A percentile compares a stretch with the other conserved stretches of the same genome.
Evolutionary conservation across 1,284 basidiomycete genomes (phyloP).

Genomic region (Singerocomus inundabilis): DNA sequence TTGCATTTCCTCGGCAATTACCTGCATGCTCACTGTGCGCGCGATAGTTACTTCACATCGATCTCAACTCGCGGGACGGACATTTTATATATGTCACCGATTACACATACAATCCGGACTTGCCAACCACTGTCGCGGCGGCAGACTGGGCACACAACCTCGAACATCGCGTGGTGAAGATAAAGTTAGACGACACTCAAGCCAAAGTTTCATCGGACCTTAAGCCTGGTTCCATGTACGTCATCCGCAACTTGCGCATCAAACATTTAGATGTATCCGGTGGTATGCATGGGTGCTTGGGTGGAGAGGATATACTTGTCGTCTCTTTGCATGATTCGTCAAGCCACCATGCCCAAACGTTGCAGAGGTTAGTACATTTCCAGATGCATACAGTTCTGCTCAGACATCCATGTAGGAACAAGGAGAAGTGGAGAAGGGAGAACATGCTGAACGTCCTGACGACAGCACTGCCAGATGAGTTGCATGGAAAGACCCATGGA

Average conservation of each 20-base stretch:
- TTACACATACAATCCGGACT: constrained; percentile 53
- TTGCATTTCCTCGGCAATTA: neutral
- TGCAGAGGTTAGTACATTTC: constrained; percentile 23
- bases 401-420: constrained; percentile 25
- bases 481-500: neutral
- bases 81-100: constrained; percentile 61
- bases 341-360: constrained; percentile 30
- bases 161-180: constrained; percentile 51
- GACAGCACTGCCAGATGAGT: neutral
- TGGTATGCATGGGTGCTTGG: constrained; percentile 46
- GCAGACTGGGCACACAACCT: constrained; percentile 41
- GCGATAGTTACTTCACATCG: constrained; percentile 47
- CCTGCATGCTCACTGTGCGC: constrained; percentile 3
- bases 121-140: constrained; percentile 34
- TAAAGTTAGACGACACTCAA: constrained; percentile 52
- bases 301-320: constrained; percentile 56
- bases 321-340: constrained; percentile 42
- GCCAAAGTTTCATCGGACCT: constrained; percentile 41
- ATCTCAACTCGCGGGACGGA: constrained; percentile 32
- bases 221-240: constrained; percentile 43
- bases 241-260: constrained; percentile 52
- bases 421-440: constrained; percentile 31
- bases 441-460: constrained; percentile 7
- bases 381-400: constrained; percentile 1
- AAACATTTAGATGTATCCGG: constrained; percentile 29